Percentiles rank a stretch among this genome's conserved stretches.
phyloP scores from a whole-genome alignment of 257 asterid genomes.

The Penstemon eatonii region DNA sequence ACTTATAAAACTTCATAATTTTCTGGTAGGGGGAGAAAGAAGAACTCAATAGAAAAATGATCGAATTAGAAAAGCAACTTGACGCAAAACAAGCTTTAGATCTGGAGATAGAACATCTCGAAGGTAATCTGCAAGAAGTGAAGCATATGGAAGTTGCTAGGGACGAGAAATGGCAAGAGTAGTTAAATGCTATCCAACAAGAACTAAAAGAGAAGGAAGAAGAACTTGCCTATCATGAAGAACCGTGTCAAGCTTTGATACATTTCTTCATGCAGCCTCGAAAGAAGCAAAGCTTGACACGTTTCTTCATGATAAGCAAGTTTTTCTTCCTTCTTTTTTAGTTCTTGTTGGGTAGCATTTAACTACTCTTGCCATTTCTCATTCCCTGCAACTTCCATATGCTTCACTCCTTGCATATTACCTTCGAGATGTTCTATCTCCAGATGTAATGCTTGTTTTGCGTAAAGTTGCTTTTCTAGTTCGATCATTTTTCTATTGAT shows the following conservation, averaged over 20 bases:
- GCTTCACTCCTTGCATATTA: constrained; percentile 50
- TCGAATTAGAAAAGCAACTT: constrained; percentile 60
- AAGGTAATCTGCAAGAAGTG: constrained; percentile 50
- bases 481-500: constrained; percentile 53
- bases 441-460: constrained; percentile 68
- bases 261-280: no score
- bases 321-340: constrained; percentile 73
- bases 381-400: constrained; percentile 61
- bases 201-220: constrained; percentile 69
- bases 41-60: constrained; percentile 50
- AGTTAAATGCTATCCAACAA: constrained; percentile 39
- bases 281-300: constrained; percentile 66
- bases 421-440: constrained; percentile 55
- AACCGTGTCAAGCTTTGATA: constrained; percentile 60
- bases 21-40: constrained; percentile 50
- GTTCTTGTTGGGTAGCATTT: constrained; percentile 36
- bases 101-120: constrained; percentile 54
- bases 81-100: constrained; percentile 70
- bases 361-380: constrained; percentile 43
- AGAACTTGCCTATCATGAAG: constrained; percentile 49
- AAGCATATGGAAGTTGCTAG: constrained; percentile 62
- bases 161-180: constrained; percentile 45
- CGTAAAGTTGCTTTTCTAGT: constrained; percentile 62
- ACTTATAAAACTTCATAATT: neutral
- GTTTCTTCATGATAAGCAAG: constrained; percentile 44